A percentile compares a stretch with the other conserved stretches of the same genome.
Conservation (phyloP, 768 basidiomycete species). For the Daedaleopsis sinensis region DNA sequence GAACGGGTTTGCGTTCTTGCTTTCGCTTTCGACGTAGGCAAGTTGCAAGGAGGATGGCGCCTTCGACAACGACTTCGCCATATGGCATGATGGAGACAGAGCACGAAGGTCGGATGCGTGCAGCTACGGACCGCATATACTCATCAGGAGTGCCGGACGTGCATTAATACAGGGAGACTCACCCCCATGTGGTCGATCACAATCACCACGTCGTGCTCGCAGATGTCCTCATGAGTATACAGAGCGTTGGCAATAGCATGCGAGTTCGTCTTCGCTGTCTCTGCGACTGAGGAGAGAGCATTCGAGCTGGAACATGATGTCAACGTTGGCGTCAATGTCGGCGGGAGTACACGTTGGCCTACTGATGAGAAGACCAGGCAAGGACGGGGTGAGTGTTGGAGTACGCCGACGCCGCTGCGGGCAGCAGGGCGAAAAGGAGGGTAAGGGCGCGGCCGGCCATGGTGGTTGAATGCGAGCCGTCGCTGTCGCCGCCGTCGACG, state of each 20-base stretch:
- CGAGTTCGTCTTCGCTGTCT: slow-evolving; percentile 20
- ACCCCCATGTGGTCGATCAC: slow-evolving; percentile 77
- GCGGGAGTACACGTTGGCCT: slow-evolving; percentile 1
- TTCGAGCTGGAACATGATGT: slow-evolving; percentile 43
- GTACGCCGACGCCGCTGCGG: slow-evolving; percentile 55
- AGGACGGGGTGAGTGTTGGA: slow-evolving; percentile 66
- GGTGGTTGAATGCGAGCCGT: slow-evolving; percentile 5
- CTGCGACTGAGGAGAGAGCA: slow-evolving; percentile 35
- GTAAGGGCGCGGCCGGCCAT: slow-evolving; percentile 22
- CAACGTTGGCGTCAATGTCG: not conserved
- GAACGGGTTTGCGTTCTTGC: slow-evolving; percentile 32
- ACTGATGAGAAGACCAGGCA: slow-evolving; percentile 75
- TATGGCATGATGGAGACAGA: slow-evolving; percentile 53
- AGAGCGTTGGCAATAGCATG: slow-evolving; percentile 37
- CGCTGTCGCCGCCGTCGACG: slow-evolving; percentile 1
- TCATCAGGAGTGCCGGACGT: not conserved
- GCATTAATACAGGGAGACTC: slow-evolving; percentile 29
- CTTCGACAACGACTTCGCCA: slow-evolving; percentile 49
- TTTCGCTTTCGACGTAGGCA: slow-evolving; percentile 52
- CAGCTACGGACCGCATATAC: slow-evolving; percentile 43
- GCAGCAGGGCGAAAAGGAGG: slow-evolving; percentile 46
- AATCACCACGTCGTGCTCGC: slow-evolving; percentile 66
- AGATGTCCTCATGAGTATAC: slow-evolving; percentile 46
- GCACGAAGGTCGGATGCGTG: slow-evolving; percentile 77
- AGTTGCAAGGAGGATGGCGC: slow-evolving; percentile 63